A percentile compares a stretch with the other conserved stretches of the same genome.
Evolutionary conservation across 148 eudicot genomes (phyloP).

Genomic region (Heliosperma pusillum): DNA sequence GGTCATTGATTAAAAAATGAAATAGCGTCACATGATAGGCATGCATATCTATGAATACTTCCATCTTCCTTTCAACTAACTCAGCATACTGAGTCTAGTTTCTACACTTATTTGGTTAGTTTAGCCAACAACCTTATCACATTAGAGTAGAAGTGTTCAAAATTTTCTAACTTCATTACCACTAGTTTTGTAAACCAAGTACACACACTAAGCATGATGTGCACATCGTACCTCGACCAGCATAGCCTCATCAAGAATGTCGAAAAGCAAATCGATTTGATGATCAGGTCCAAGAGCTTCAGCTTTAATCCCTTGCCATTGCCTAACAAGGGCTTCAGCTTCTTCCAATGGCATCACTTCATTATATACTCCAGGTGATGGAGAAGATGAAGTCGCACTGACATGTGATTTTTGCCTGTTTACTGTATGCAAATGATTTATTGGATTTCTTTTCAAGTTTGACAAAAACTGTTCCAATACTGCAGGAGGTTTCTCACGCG

Average conservation of each 20-base stretch:
- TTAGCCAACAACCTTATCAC: background rate
- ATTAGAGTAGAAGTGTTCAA: background rate
- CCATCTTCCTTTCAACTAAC: background rate
- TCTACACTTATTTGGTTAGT: background rate
- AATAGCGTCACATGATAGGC: background rate
- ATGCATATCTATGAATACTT: background rate
- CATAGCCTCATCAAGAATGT: conserved; percentile 89
- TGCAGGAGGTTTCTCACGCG: conserved; percentile 26
- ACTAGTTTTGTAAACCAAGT: background rate
- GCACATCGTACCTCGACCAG: conserved; percentile 68
- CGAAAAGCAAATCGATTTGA: conserved; percentile 54
- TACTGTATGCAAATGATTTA: conserved; percentile 25
- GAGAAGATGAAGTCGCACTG: conserved; percentile 51
- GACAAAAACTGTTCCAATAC: conserved; percentile 43
- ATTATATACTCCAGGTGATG: conserved; percentile 34
- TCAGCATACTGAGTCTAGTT: background rate
- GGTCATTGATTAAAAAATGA: background rate
- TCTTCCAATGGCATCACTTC: conserved; percentile 73
- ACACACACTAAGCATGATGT: conserved; percentile 6
- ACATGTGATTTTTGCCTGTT: conserved; percentile 40
- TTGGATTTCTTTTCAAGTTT: conserved; percentile 26
- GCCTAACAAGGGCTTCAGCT: conserved; percentile 92
- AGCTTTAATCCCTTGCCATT: conserved; percentile 90
- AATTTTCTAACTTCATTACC: background rate
- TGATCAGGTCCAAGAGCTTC: conserved; percentile 93